phyloP scores from a whole-genome alignment of 106 monocot species.

The Hemerocallis citrina region DNA sequence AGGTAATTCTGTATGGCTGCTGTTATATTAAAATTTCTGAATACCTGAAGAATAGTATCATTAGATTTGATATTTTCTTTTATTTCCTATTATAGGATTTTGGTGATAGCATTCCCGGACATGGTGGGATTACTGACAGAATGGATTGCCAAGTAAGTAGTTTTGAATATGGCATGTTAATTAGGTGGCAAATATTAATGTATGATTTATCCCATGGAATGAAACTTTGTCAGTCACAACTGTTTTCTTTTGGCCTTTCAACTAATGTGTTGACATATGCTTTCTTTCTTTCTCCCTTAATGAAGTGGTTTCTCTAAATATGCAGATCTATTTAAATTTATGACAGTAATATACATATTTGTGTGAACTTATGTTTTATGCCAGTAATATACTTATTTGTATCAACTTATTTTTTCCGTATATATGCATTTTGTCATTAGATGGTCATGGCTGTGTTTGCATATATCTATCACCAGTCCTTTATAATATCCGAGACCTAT shows the following conservation, averaged over 20 bases:
- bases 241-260: no score
- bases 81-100: conserved; percentile 52
- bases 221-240: no score
- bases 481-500: conserved; percentile 46
- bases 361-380: no score
- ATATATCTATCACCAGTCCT: conserved; percentile 98
- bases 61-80: not conserved
- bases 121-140: conserved; percentile 98
- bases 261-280: no score
- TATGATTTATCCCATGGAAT: no score
- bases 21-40: not conserved
- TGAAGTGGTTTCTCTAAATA: no score
- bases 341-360: no score
- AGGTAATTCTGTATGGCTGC: conserved; percentile 29
- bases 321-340: no score
- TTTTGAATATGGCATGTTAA: not conserved
- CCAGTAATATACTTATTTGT: no score
- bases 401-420: no score
- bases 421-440: conserved; percentile 29
- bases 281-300: no score
- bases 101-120: conserved; percentile 99
- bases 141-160: conserved; percentile 93
- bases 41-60: not conserved
- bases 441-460: conserved; percentile 99
- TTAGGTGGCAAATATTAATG: no score